A percentile compares a stretch with the other conserved stretches of the same genome.
Evolutionary conservation across 192 early-diverging fungal species (phyloP).

Genomic region (Phycomyces nitens): DNA sequence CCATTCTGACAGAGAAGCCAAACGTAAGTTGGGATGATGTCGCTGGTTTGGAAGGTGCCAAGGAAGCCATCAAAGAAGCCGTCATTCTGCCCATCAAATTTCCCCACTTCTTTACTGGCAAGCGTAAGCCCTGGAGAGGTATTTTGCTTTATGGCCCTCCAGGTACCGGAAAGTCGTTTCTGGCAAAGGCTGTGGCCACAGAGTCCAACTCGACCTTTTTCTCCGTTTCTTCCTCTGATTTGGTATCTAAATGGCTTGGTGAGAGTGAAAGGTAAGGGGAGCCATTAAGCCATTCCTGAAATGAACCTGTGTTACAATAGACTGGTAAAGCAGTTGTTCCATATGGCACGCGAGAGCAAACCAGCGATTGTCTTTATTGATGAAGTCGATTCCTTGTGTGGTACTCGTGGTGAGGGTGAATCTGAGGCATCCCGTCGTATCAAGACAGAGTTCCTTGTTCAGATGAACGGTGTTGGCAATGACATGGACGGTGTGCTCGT

Average conservation of each 20-base stretch:
- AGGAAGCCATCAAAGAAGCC: conserved; percentile 96
- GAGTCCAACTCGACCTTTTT: conserved; percentile 97
- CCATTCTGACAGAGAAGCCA: conserved; percentile 93
- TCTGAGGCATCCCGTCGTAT: conserved; percentile 91
- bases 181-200: conserved; percentile 97
- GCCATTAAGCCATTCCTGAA: too few species aligned
- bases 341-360: conserved; percentile 86
- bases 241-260: conserved; percentile 99
- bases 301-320: conserved; percentile 28
- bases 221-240: conserved; percentile 93
- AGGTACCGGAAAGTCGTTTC: conserved; percentile 95
- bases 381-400: conserved; percentile 96
- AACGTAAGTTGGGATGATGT: conserved; percentile 97
- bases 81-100: conserved; percentile 98
- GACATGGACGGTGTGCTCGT: conserved; percentile 95
- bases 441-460: conserved; percentile 97
- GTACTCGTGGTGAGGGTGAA: conserved; percentile 95
- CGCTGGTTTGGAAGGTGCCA: conserved; percentile 92
- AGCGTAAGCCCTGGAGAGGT: conserved; percentile 94
- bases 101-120: conserved; percentile 92
- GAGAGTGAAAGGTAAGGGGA: conserved; percentile 85
- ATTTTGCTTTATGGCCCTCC: conserved; percentile 97
- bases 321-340: conserved; percentile 92
- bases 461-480: conserved; percentile 98
- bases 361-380: conserved; percentile 99